Base-by-base conservation (phyloP, 352 stramenopile species). In the Phytophthora multivora region DNA sequence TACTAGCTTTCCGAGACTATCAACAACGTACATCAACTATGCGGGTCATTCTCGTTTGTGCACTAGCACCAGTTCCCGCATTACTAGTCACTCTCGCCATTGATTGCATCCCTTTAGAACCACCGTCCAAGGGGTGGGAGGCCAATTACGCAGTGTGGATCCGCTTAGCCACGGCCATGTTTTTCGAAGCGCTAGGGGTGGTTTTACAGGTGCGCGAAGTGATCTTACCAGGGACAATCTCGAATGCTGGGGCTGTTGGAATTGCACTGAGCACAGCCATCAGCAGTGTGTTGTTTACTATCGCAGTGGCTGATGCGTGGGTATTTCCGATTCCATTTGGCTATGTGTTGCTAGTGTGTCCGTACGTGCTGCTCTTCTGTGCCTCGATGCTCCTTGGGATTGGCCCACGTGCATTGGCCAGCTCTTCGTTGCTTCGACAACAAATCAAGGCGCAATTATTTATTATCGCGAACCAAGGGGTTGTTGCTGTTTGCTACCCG, bases 61-160 rank as follows among this genome's bases (percentile, higher is more conserved):
- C 38, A 2, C 8, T 61, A 10, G 45, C 52, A 0, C 63, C 63
- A 1, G 16, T 76, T 2, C 62, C 58, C 0, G 51, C 60, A 2
- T 41, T 73, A 4, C 1, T 60, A 11, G 12, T 69, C 1, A 23
- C 51, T 0, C 19, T 70, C 7, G 10, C 53, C 1, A 26, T 75
- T 19, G 66, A 77, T 26, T 59, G 45, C 12, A 64, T 78, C 2
- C 69, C 69, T 1, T 49, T 77, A 8, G 36, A 28, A 13, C 21
- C 46, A 4, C 69, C 54, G 6, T 42, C 53, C 0, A 45, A 53
- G 13, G 31, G 42, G 2, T 61, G 53, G 41, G 16, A 15, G 18
- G 41, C 33, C 9, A 54, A 61, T 26, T 48, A 47, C 3, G 41
- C 53, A 10, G 18, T 61, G 1, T 61, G 53, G 41, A 46, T 61